These are phyloP conservation scores for Conoideocrella luteorostrata DNA, from an alignment of 2,329 filamentous ascomycete genomes.

Conservation along the genomic window DNA sequence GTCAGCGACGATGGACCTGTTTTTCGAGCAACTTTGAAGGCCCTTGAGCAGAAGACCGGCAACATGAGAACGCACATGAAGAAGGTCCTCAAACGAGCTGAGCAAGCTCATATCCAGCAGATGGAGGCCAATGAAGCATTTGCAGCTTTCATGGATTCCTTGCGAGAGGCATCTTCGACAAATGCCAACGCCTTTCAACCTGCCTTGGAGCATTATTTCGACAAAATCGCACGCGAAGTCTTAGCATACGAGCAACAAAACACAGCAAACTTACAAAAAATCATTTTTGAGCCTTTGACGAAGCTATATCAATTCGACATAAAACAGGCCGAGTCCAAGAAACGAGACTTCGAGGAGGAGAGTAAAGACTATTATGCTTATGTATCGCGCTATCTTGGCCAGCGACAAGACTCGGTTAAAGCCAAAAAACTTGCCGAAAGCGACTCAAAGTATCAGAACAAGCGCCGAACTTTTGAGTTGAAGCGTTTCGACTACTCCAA, in stretches of 20 bases:
- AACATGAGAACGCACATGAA: constrained; percentile 94
- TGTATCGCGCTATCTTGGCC: constrained; percentile 90
- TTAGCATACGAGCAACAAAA: constrained; percentile 81
- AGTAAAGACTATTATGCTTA: constrained; percentile 98
- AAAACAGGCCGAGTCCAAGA: constrained; percentile 94
- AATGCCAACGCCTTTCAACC: constrained; percentile 97
- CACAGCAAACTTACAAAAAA: constrained; percentile 74
- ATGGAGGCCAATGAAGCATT: constrained; percentile 80
- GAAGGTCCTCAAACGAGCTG: constrained; percentile 89
- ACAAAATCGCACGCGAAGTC: constrained; percentile 91
- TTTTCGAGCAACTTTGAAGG: constrained; percentile 94
- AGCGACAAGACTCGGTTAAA: constrained; percentile 90
- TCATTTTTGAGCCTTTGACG: constrained; percentile 89
- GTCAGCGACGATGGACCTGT: constrained; percentile 87
- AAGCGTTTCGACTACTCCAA: constrained; percentile 98
- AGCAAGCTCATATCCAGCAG: constrained; percentile 76
- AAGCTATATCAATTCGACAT: constrained; percentile 94
- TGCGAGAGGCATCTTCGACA: constrained; percentile 80
- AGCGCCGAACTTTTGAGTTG: constrained; percentile 89
- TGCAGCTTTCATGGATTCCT: constrained; percentile 71
- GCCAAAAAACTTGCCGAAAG: constrained; percentile 95
- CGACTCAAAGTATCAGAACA: constrained; percentile 92
- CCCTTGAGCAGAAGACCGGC: constrained; percentile 90
- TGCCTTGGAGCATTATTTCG: constrained; percentile 94
- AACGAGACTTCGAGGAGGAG: constrained; percentile 96